A percentile compares a stretch with the other conserved stretches of the same genome.
Evolutionary conservation across 306 rosid genomes (phyloP).

Genomic region (Ceratonia siliqua): DNA sequence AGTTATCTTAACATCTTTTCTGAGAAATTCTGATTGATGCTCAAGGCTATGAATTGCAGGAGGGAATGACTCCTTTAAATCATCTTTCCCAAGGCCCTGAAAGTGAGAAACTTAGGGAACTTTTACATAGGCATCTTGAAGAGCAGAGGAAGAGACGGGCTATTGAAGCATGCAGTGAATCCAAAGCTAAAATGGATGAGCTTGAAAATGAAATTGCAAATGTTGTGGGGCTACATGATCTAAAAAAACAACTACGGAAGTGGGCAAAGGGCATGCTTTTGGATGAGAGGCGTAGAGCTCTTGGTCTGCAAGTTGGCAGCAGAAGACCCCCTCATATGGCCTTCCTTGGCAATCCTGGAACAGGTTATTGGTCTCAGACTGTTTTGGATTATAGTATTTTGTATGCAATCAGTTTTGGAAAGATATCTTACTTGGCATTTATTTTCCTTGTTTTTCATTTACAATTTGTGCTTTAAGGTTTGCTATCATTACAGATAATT

Average conservation of each 20-base stretch:
- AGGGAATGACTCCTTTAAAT: constrained; percentile 83
- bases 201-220: constrained; percentile 77
- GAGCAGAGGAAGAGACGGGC: constrained; percentile 84
- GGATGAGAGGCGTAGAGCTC: constrained; percentile 97
- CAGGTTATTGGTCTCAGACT: constrained; percentile 56
- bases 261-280: constrained; percentile 99
- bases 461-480: not conserved
- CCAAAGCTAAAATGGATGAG: constrained; percentile 85
- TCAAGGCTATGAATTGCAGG: constrained; percentile 60
- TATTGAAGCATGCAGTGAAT: constrained; percentile 85
- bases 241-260: constrained; percentile 75
- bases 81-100: constrained; percentile 85
- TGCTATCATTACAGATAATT: not conserved
- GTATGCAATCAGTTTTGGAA: not conserved
- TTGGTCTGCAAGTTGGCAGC: constrained; percentile 83
- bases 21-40: constrained; percentile 26
- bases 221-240: constrained; percentile 90
- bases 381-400: not conserved
- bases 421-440: constrained; percentile 2
- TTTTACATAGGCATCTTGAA: constrained; percentile 63
- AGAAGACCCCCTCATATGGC: constrained; percentile 99
- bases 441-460: not conserved
- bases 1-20: not conserved
- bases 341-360: constrained; percentile 97
- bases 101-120: constrained; percentile 63